A percentile compares a stretch with the other conserved stretches of the same genome.
Evolutionary conservation across 2,329 filamentous ascomycete species (phyloP).

Genomic region (Penicillium fuscoglaucum): DNA sequence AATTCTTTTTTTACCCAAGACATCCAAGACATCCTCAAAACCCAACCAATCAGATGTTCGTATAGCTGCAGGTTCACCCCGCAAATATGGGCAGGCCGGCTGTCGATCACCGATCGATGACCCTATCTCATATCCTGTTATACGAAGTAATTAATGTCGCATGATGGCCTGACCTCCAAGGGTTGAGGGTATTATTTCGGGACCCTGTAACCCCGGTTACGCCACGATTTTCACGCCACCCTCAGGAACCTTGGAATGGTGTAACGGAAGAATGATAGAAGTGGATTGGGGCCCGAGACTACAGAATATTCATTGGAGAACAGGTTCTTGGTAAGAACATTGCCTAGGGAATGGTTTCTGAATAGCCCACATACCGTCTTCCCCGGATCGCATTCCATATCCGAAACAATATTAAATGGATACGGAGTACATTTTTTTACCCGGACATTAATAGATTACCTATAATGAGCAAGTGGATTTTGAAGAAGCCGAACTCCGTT

Average conservation of each 20-base stretch:
- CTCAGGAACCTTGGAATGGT: neutral
- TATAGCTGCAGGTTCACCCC: conserved; percentile 5
- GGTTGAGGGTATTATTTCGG: neutral
- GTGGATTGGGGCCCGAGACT: neutral
- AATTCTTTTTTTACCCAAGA: conserved; percentile 1
- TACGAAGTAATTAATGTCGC: neutral
- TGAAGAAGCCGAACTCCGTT: neutral
- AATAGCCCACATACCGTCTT: neutral
- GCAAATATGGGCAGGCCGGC: neutral
- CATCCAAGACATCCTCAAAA: conserved; percentile 9
- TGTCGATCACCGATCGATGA: conserved; percentile 6
- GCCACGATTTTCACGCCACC: neutral
- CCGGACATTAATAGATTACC: neutral
- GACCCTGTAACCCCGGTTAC: neutral
- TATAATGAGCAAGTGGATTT: neutral
- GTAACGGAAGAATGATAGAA: neutral
- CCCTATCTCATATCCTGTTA: neutral
- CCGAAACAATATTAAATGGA: neutral
- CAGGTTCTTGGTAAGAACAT: neutral
- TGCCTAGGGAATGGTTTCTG: neutral
- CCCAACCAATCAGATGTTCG: neutral
- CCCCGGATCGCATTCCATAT: neutral
- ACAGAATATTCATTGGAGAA: neutral
- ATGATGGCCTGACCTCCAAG: neutral
- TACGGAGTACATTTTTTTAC: neutral